A percentile compares a stretch with the other conserved stretches of the same genome.
Conservation (phyloP, 352 stramenopile species). For the Phytophthora sojae region DNA sequence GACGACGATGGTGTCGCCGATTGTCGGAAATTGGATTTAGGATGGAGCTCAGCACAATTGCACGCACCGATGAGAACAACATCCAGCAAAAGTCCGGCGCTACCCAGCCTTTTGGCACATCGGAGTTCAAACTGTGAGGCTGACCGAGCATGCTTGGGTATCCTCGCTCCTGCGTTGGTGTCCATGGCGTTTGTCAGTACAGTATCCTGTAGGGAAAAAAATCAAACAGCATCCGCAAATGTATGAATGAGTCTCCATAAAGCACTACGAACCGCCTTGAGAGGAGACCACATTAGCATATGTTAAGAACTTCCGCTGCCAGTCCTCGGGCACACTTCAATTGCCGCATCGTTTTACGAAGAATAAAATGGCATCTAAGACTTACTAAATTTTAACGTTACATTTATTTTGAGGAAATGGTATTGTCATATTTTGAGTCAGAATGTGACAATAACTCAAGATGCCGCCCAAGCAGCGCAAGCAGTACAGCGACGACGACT, state of each 20-base stretch:
- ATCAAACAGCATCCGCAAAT: too few species aligned
- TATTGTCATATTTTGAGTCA: too few species aligned
- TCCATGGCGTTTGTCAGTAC: background rate
- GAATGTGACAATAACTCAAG: background rate
- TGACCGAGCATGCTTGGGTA: background rate
- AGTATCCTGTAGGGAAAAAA: background rate
- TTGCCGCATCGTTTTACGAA: too few species aligned
- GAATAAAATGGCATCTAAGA: too few species aligned
- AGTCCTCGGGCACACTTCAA: too few species aligned
- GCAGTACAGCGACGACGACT: constrained; percentile 17
- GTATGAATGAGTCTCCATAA: too few species aligned
- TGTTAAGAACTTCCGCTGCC: too few species aligned
- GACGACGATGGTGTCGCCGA: constrained; percentile 29
- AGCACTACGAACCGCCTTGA: too few species aligned
- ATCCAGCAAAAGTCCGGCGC: background rate
- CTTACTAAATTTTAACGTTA: too few species aligned
- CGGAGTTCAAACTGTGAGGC: background rate
- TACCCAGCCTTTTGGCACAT: background rate
- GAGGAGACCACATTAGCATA: too few species aligned
- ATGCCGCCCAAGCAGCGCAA: background rate
- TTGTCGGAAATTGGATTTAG: constrained; percentile 9
- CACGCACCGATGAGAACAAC: background rate
- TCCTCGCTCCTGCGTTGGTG: background rate
- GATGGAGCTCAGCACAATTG: background rate
- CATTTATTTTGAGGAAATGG: too few species aligned